phyloP scores from a whole-genome alignment of 805 yeast species.

The Pichia paraexigua region DNA sequence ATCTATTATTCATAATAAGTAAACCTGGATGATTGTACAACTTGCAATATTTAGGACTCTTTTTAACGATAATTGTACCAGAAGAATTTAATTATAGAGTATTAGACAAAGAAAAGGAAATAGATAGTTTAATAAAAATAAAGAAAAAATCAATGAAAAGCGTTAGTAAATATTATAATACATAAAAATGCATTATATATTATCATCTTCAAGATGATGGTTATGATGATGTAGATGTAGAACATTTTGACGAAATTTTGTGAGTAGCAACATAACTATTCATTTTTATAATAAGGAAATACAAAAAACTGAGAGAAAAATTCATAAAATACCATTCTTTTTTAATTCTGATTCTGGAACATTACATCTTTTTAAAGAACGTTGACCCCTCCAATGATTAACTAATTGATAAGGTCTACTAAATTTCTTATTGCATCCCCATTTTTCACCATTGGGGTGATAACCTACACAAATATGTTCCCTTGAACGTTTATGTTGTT shows the following conservation, averaged over 20 bases:
- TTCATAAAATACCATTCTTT: neutral
- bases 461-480: slow-evolving; percentile 23
- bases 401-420: slow-evolving; percentile 29
- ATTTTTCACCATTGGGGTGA: slow-evolving; percentile 15
- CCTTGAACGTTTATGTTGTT: slow-evolving; percentile 23
- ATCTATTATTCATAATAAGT: no score
- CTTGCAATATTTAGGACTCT: no score
- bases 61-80: no score
- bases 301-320: no score
- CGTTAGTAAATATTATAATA: no score
- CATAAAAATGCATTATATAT: no score
- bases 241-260: neutral
- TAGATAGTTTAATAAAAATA: no score
- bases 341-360: slow-evolving; percentile 20
- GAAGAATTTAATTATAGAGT: no score
- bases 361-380: slow-evolving; percentile 24
- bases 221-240: no score
- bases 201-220: no score
- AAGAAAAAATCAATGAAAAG: neutral
- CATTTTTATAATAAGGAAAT: no score
- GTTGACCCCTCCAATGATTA: slow-evolving; percentile 28
- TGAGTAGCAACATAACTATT: neutral
- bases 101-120: neutral
- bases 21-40: no score
- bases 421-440: slow-evolving; percentile 29